These are phyloP conservation scores for Heterobasidion annosum DNA, from an alignment of 1,284 basidiomycete species.

Conservation along the genomic window DNA sequence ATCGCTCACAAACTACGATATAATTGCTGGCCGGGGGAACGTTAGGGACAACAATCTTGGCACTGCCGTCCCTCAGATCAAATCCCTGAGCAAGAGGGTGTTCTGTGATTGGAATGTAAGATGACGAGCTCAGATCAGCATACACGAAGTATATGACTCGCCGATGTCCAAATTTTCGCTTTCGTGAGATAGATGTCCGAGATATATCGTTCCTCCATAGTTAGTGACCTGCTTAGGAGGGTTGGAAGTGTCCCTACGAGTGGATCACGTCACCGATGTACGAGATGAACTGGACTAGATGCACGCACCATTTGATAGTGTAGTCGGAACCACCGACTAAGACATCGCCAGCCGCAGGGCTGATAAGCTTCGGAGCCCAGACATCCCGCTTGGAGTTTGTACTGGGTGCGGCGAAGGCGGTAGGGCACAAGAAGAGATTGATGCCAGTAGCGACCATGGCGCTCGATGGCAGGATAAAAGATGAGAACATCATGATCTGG, in stretches of 20 bases:
- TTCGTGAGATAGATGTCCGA: conserved; percentile 23
- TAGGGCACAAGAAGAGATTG: neutral
- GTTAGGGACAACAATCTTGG: conserved; percentile 26
- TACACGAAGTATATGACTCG: conserved; percentile 7
- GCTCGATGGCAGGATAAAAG: neutral
- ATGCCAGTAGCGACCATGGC: neutral
- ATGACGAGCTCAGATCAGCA: neutral
- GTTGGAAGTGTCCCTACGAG: neutral
- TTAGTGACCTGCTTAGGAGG: conserved; percentile 22
- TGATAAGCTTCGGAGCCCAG: conserved; percentile 3
- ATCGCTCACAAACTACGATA: conserved; percentile 25
- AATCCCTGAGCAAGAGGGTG: conserved; percentile 32
- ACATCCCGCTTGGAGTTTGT: neutral
- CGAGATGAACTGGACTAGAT: neutral
- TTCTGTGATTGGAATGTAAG: conserved; percentile 15
- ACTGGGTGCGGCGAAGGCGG: neutral
- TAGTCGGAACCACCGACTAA: conserved; percentile 4
- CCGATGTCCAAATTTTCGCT: conserved; percentile 27
- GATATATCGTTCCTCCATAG: conserved; percentile 22
- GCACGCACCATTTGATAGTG: conserved; percentile 5
- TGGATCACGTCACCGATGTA: neutral
- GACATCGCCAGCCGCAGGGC: neutral
- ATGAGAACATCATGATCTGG: too few relatives aligned
- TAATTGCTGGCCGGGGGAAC: conserved; percentile 18
- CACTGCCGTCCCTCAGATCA: conserved; percentile 26